Base-by-base conservation (phyloP, 495 filamentous ascomycete genomes). In the Venustampulla echinocandica region DNA sequence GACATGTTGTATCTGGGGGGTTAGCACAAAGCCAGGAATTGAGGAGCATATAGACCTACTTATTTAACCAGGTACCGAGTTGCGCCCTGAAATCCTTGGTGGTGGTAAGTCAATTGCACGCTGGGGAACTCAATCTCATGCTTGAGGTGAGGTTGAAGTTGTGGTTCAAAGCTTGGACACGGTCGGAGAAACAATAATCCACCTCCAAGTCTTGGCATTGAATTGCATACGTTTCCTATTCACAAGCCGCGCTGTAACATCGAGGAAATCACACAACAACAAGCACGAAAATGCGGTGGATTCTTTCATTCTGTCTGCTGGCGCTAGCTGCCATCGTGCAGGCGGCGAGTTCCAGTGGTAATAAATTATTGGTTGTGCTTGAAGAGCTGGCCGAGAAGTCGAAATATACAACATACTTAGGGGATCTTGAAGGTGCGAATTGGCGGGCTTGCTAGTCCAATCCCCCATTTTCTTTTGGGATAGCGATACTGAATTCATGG, bases 381-480 rank as follows among this genome's bases (percentile, higher is more conserved):
- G 92, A 98, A 59, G 87, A 96, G 49, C 66, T 74, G 44, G 70
- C 73, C 27, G 86, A 94, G 56, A 87, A 87, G 69, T 73, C 72
- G 41, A 73, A 70, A 47, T 98, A 92, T 65, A 85, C 84, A 37
- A 81, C 77, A 56, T 87, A 96, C 60, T 79, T 90, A 64, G 74
- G 67, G 2, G 88, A 94, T 65, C 67, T 98, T 36, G 73, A 85
- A 70, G 75, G 92, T 95, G 65, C 50, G 66, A 55, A 34, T 43
- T 14, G 30, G 18, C 34, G 6, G 9, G 6, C 6, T 37, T 10
- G 37, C 3, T 21, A n/a, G 20, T 40, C 22, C 7, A 22, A 22
- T 10, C n/a, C n/a, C n/a, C n/a, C n/a, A 40, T 20, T 40, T 9
- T 21, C 37, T 21, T 10, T 40, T 40, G 37, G 18, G 7, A 20